Evolutionary conservation across 2,329 filamentous ascomycete species (phyloP).

Genomic region (Chaetomiaceae sp.): DNA sequence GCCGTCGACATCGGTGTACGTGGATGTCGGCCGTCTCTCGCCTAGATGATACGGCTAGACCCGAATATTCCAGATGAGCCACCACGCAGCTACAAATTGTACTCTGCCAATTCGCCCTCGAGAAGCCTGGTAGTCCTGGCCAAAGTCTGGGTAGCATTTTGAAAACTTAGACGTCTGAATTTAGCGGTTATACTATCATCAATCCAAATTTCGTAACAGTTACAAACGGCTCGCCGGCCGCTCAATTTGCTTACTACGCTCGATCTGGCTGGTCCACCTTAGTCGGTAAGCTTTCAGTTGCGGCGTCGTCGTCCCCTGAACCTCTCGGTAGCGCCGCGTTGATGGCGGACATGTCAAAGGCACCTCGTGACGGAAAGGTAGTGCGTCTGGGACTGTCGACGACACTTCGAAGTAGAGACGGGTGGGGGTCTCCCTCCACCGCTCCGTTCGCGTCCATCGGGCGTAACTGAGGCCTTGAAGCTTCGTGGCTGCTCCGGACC

Average conservation of each 20-base stretch:
- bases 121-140: no score
- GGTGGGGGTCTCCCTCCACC: not conserved
- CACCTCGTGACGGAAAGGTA: slow-evolving; percentile 4
- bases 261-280: not conserved
- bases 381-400: not conserved
- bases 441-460: not conserved
- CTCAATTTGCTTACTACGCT: slow-evolving; percentile 1
- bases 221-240: not conserved
- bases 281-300: slow-evolving; percentile 1
- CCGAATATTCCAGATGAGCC: no score
- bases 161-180: slow-evolving; percentile 1
- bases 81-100: no score
- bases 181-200: slow-evolving; percentile 1
- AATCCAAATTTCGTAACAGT: not conserved
- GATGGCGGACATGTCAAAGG: not conserved
- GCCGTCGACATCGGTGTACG: no score
- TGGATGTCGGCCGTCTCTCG: no score
- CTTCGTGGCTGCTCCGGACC: not conserved
- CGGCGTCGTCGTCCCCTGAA: slow-evolving; percentile 1
- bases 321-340: slow-evolving; percentile 2
- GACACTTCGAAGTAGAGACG: not conserved
- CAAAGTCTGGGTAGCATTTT: no score
- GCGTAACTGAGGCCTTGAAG: not conserved
- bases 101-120: no score
- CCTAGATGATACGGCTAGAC: no score